Percentiles rank a stretch among this genome's conserved stretches.
These are phyloP conservation scores for Cercospora sp. DNA, from an alignment of 2,329 filamentous ascomycete genomes.

Conservation along the genomic window DNA sequence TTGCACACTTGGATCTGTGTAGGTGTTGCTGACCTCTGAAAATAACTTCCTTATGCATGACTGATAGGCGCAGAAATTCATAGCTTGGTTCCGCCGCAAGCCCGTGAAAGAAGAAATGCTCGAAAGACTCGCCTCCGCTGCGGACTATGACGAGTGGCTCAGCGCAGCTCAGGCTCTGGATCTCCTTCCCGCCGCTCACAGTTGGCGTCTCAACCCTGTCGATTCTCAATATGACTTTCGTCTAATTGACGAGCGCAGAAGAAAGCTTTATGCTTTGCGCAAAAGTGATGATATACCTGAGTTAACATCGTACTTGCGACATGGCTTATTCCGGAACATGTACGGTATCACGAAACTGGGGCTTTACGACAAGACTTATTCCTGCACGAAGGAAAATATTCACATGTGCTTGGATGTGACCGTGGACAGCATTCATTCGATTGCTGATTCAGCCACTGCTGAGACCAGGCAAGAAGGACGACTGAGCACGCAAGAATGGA, in stretches of 20 bases:
- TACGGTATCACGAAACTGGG: constrained; percentile 83
- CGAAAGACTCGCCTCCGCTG: constrained; percentile 19
- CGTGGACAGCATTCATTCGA: constrained; percentile 74
- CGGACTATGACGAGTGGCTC: constrained; percentile 25
- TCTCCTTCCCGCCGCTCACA: constrained; percentile 18
- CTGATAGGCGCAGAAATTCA: background rate
- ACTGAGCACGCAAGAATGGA: constrained; percentile 73
- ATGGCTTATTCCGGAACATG: constrained; percentile 75
- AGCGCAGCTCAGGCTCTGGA: constrained; percentile 25
- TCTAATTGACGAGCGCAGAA: constrained; percentile 26
- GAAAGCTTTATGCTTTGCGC: constrained; percentile 19
- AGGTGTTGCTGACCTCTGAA: background rate
- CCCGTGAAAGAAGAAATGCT: constrained; percentile 19
- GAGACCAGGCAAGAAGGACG: constrained; percentile 21
- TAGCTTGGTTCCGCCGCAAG: constrained; percentile 12
- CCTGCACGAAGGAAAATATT: constrained; percentile 87
- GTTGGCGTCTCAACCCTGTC: constrained; percentile 29
- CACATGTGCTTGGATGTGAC: constrained; percentile 89
- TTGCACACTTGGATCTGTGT: constrained; percentile 6
- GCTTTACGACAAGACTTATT: constrained; percentile 82
- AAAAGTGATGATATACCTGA: constrained; percentile 47
- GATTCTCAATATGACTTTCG: constrained; percentile 27
- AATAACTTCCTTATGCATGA: background rate
- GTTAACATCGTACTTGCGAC: constrained; percentile 77
- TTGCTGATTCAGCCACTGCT: constrained; percentile 64